phyloP scores from a whole-genome alignment of 2,329 filamentous ascomycete species.

The Cladosporium halotolerans region DNA sequence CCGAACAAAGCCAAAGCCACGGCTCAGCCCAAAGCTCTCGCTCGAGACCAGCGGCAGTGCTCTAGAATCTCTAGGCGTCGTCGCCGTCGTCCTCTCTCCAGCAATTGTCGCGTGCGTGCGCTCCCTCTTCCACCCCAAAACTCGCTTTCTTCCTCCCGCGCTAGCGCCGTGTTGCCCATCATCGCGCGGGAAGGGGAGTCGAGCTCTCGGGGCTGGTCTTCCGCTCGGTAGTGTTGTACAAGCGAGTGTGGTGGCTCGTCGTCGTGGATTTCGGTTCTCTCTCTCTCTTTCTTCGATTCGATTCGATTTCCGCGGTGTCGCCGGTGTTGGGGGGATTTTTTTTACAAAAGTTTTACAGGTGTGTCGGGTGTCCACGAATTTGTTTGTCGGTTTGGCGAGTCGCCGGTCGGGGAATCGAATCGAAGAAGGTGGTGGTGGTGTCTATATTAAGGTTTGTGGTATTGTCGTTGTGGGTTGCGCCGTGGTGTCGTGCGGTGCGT shows the following conservation, averaged over 20 bases:
- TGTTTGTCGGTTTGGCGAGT: too few species aligned
- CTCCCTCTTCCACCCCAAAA: too few species aligned
- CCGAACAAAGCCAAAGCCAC: too few species aligned
- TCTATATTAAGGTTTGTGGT: background rate
- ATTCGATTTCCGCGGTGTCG: background rate
- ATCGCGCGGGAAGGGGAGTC: background rate
- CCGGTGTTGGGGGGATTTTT: background rate
- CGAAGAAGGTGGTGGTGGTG: too few species aligned
- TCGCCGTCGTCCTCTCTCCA: background rate
- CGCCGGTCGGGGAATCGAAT: too few species aligned
- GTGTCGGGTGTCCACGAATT: background rate
- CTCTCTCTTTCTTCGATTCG: background rate
- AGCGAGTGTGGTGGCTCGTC: background rate
- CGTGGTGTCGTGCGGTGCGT: background rate
- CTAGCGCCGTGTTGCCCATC: conserved; percentile 12
- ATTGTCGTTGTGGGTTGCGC: background rate
- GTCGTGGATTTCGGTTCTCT: background rate
- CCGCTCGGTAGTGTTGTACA: background rate
- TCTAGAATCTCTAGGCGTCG: background rate
- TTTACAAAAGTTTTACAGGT: background rate
- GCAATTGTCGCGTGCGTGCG: background rate
- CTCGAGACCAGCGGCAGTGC: too few species aligned
- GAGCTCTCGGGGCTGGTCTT: background rate
- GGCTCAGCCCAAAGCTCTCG: too few species aligned
- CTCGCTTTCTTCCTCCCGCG: background rate